phyloP scores from a whole-genome alignment of 495 filamentous ascomycete genomes.

The Lasiosphaeria hispida region DNA sequence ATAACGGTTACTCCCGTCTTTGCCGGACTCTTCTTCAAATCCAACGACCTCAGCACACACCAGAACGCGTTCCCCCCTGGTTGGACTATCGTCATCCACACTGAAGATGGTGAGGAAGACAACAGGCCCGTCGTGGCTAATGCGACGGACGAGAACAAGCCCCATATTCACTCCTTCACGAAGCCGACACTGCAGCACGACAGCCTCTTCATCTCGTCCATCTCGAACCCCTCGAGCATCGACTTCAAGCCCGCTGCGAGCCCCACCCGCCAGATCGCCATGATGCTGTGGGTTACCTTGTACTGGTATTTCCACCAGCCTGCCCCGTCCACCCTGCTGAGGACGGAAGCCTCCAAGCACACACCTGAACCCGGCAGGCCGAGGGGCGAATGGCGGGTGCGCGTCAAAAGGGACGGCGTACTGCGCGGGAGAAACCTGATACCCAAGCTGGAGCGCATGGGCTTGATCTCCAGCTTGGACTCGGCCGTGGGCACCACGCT shows the following conservation, averaged over 20 bases:
- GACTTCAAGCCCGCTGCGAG: constrained; percentile 78
- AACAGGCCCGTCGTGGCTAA: background rate
- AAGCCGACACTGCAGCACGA: constrained; percentile 73
- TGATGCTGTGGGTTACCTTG: constrained; percentile 94
- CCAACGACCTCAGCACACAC: constrained; percentile 66
- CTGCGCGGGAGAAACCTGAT: constrained; percentile 77
- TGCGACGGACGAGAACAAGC: constrained; percentile 14
- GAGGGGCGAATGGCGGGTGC: constrained; percentile 82
- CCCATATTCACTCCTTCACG: constrained; percentile 62
- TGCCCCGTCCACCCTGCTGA: constrained; percentile 53
- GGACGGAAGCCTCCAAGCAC: constrained; percentile 58
- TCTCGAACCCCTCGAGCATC: constrained; percentile 73
- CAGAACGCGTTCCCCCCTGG: constrained; percentile 74
- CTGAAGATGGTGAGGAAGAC: constrained; percentile 43
- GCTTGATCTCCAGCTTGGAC: constrained; percentile 71
- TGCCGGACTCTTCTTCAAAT: constrained; percentile 83
- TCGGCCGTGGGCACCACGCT: constrained; percentile 67
- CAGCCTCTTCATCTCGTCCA: constrained; percentile 83
- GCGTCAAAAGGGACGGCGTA: constrained; percentile 81
- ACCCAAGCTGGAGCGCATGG: constrained; percentile 93
- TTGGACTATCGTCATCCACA: constrained; percentile 83
- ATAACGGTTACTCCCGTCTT: constrained; percentile 80
- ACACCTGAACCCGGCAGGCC: constrained; percentile 70
- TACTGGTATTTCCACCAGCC: constrained; percentile 97
- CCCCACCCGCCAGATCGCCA: constrained; percentile 80